Evolutionary conservation across 306 rosid species (phyloP).

Genomic region (Casuarina glauca): DNA sequence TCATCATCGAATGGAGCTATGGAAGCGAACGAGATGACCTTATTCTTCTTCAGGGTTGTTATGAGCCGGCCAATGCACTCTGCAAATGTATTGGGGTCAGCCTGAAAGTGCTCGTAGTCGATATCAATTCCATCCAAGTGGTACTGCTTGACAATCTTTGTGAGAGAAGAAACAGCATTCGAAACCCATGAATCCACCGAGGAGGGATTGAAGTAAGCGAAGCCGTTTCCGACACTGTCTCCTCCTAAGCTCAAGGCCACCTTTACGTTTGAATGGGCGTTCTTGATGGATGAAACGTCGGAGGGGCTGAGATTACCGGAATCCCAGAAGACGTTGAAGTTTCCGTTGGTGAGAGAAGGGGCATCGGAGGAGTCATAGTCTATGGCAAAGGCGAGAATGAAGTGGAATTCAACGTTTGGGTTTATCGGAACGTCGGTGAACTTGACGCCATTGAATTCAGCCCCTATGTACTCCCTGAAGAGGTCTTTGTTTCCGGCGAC

Average conservation of each 20-base stretch:
- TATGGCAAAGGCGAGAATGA: conserved; percentile 73
- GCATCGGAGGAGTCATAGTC: conserved; percentile 63
- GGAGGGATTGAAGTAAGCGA: conserved; percentile 56
- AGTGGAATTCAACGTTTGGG: conserved; percentile 63
- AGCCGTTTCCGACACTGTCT: conserved; percentile 36
- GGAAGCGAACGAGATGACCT: conserved; percentile 63
- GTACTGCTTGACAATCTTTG: conserved; percentile 53
- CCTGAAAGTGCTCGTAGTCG: conserved; percentile 69
- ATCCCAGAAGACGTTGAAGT: conserved; percentile 71
- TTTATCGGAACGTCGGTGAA: conserved; percentile 69
- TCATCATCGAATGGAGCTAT: conserved; percentile 74
- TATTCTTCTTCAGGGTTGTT: not conserved
- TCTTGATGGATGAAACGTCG: conserved; percentile 60
- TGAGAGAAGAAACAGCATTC: conserved; percentile 74
- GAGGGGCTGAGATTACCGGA: conserved; percentile 57
- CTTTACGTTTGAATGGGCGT: conserved; percentile 55
- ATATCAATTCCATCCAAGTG: conserved; percentile 74
- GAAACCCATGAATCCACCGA: conserved; percentile 73
- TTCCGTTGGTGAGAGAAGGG: conserved; percentile 66
- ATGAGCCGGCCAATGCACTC: conserved; percentile 49
- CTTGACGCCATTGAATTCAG: no score
- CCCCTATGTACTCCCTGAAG: no score
- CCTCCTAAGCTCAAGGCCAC: conserved; percentile 79
- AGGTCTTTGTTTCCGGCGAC: no score
- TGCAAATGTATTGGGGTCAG: conserved; percentile 58